phyloP scores from a whole-genome alignment of 495 filamentous ascomycete species.

The Penicilliopsis zonata region DNA sequence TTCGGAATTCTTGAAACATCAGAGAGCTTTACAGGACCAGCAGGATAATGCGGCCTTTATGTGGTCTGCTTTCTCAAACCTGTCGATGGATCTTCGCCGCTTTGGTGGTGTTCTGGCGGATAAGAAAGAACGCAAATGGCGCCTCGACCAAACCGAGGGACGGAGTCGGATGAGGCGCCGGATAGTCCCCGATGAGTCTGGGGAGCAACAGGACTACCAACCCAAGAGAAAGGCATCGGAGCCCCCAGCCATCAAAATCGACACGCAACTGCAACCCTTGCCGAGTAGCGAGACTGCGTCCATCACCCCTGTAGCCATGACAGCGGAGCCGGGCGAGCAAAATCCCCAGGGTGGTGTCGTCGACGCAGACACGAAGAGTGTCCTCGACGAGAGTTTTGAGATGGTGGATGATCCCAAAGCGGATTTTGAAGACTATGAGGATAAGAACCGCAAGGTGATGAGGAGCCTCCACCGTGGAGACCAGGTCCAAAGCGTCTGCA shows the following conservation, averaged over 20 bases:
- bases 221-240: conserved; percentile 63
- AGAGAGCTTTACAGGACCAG: conserved; percentile 76
- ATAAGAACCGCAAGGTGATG: conserved; percentile 97
- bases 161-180: conserved; percentile 89
- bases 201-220: conserved; percentile 63
- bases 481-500: conserved; percentile 86
- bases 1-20: conserved; percentile 83
- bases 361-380: conserved; percentile 29
- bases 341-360: conserved; percentile 19
- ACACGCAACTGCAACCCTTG: conserved; percentile 20
- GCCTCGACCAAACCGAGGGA: conserved; percentile 88
- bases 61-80: conserved; percentile 55
- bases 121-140: conserved; percentile 59
- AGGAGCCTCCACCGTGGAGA: conserved; percentile 84
- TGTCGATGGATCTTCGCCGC: conserved; percentile 60
- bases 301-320: conserved; percentile 20
- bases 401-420: conserved; percentile 82
- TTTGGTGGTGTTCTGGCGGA: conserved; percentile 71
- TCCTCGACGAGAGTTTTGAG: conserved; percentile 81
- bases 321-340: conserved; percentile 14
- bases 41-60: conserved; percentile 76
- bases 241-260: conserved; percentile 25
- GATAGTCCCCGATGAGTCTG: conserved; percentile 61
- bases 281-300: conserved; percentile 20
- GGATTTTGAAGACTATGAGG: conserved; percentile 78